Conservation (phyloP, 768 basidiomycete genomes). For the Boletus reticulatus region DNA sequence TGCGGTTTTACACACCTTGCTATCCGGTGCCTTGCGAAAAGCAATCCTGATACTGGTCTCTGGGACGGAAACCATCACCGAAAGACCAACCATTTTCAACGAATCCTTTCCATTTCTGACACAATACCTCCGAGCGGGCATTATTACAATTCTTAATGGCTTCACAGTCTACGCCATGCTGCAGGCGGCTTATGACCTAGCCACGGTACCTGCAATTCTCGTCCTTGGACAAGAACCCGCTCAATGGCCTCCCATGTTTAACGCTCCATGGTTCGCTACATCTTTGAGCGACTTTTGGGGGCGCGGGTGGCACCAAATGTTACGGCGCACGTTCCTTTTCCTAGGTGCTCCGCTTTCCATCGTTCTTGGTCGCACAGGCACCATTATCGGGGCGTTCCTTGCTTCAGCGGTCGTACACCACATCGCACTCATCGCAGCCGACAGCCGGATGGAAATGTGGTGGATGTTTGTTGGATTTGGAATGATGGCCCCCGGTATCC, state of each 20-base stretch:
- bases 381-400: neutral
- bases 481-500: constrained; percentile 1
- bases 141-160: neutral
- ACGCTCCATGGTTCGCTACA: neutral
- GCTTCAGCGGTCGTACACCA: neutral
- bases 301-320: neutral
- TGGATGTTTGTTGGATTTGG: constrained; percentile 1
- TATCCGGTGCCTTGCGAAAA: neutral
- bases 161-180: neutral
- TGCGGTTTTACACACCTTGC: neutral
- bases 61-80: neutral
- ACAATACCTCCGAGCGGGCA: neutral
- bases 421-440: neutral
- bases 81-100: neutral
- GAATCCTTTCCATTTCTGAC: neutral
- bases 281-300: constrained; percentile 1
- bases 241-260: neutral
- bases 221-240: constrained; percentile 1
- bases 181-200: neutral
- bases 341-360: neutral
- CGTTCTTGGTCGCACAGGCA: neutral
- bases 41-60: neutral
- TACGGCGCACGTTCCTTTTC: neutral
- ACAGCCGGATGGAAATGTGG: neutral
- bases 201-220: neutral